Evolutionary conservation across 495 filamentous ascomycete species (phyloP).

Genomic region (Penicillium lividum): DNA sequence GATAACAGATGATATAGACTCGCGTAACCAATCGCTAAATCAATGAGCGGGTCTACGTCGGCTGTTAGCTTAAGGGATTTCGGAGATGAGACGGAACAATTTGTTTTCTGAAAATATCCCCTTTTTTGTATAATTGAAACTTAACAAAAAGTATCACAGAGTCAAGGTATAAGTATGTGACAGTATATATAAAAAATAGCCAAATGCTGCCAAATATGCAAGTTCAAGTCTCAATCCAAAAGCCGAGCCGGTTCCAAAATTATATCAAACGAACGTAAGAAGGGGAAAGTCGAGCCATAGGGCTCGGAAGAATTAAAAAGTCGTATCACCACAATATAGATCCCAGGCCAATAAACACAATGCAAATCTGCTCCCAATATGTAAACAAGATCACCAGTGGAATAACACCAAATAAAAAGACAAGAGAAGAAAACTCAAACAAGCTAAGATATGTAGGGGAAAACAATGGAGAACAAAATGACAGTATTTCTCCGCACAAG

Average conservation of each 20-base stretch:
- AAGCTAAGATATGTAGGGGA: neutral
- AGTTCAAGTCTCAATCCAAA: slow-evolving; percentile 24
- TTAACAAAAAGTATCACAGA: slow-evolving; percentile 5
- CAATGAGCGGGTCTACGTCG: neutral
- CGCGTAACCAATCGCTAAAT: neutral
- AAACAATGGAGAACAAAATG: slow-evolving; percentile 15
- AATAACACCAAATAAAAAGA: slow-evolving; percentile 27
- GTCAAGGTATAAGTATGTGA: slow-evolving; percentile 21
- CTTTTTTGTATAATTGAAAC: slow-evolving; percentile 6
- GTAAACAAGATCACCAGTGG: slow-evolving; percentile 26
- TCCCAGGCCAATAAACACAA: slow-evolving; percentile 35
- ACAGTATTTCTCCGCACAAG: slow-evolving; percentile 19
- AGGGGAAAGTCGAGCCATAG: slow-evolving; percentile 15
- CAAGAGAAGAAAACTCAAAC: slow-evolving; percentile 19
- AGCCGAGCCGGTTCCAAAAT: slow-evolving; percentile 13
- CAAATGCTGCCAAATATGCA: slow-evolving; percentile 32
- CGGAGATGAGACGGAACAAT: neutral
- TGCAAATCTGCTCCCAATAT: slow-evolving; percentile 33
- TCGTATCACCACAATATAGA: slow-evolving; percentile 28
- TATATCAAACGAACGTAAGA: slow-evolving; percentile 14
- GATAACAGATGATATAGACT: neutral
- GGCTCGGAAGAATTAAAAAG: slow-evolving; percentile 28
- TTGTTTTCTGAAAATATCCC: slow-evolving; percentile 2
- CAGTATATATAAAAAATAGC: slow-evolving; percentile 26
- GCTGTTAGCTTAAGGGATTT: neutral